Evolutionary conservation across 179 eudicot species (phyloP).

Genomic region (Patellifolia procumbens): DNA sequence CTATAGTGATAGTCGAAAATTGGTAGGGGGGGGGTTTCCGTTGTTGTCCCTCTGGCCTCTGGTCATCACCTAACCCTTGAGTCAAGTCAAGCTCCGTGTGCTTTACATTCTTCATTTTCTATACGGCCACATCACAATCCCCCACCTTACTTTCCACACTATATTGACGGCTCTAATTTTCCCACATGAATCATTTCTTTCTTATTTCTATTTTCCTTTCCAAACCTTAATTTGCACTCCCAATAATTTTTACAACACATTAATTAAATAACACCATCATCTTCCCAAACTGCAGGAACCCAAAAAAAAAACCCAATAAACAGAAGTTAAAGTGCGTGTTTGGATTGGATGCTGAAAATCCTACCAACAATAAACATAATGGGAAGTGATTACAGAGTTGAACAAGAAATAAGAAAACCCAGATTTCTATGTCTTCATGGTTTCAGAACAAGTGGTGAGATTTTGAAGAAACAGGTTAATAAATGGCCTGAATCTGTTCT

Average conservation of each 20-base stretch:
- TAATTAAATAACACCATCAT: too few relatives aligned
- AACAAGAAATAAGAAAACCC: slow-evolving; percentile 38
- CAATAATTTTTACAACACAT: too few relatives aligned
- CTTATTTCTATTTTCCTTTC: background rate
- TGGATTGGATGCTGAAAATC: slow-evolving; percentile 28
- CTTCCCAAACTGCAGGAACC: background rate
- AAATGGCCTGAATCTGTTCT: slow-evolving; percentile 75
- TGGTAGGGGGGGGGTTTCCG: too few relatives aligned
- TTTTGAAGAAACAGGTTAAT: slow-evolving; percentile 55
- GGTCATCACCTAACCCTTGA: too few relatives aligned
- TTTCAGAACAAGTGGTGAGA: slow-evolving; percentile 78
- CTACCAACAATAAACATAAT: slow-evolving; percentile 16
- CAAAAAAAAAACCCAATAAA: background rate
- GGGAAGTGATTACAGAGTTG: slow-evolving; percentile 38
- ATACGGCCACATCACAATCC: background rate
- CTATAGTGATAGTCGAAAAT: too few relatives aligned
- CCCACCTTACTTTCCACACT: background rate
- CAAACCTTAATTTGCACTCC: background rate
- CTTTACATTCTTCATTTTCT: background rate
- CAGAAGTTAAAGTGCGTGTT: background rate
- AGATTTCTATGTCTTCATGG: slow-evolving; percentile 84
- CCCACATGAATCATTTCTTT: background rate
- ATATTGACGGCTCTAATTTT: background rate
- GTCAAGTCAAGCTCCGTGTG: background rate
- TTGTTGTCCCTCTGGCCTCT: too few relatives aligned